Evolutionary conservation across 192 early-diverging fungal species (phyloP), one percentile per base, ranked within the genome.

Genomic region (Umbelopsis vinacea): DNA sequence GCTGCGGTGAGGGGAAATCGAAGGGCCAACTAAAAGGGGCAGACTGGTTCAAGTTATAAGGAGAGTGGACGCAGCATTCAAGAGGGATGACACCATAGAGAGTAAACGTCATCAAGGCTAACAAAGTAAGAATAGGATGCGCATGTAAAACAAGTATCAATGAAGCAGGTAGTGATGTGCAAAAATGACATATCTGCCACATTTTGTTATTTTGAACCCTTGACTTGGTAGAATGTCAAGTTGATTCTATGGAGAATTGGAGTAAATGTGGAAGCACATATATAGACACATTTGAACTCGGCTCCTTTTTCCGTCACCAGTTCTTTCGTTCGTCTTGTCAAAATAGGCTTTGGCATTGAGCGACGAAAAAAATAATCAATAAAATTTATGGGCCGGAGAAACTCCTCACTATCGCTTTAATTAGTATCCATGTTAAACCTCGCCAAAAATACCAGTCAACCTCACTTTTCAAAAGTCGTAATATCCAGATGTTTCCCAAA

Each of bases 1-100:
- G 48, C 48, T 50, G 48, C 17, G 14, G 15, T 50, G 48, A 50
- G 48, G 48, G 48, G 48, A 50, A 50, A 50, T 50, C 48, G 48
- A 50, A 50, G 48, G 48, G 48, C 48, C 19, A 50, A 21, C 48
- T 21, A 17, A 50, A 50, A 50, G 48, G 48, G 48, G 48, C 5
- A n/a, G 19, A 5, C 15, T 50, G 4, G 48, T 17, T 50, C n/a
- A 10, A 5, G 19, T 21, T n/a, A 50, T 50, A 50, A 50, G 48
- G 48, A 50, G 48, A 43, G 48, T 50, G 17, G 2, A 21, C 17
- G 15, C 48, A 50, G 19, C 15, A 50, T 50, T 17, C 19, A 17
- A 17, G 19, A 50, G 15, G n/a, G 48, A 50, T 50, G 48, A 50
- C 48, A 50, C 48, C 48, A 19, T 50, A 17, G 15, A 17, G n/a